These are phyloP conservation scores for Ceratocystis ficicola DNA, from an alignment of 2,329 filamentous ascomycete genomes.

Conservation along the genomic window DNA sequence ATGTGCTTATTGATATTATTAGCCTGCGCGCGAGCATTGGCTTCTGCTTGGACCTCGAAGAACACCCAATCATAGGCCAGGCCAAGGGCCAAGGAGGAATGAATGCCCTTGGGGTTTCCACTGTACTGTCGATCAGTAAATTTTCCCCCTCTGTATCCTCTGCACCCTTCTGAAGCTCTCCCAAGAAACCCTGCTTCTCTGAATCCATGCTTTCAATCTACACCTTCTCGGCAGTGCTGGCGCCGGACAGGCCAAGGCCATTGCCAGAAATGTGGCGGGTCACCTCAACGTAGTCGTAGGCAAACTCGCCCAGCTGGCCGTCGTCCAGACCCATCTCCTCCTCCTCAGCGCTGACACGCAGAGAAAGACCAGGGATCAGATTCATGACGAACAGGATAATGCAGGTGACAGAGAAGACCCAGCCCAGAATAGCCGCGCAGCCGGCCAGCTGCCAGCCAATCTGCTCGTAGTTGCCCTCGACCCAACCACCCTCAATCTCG, in stretches of 20 bases:
- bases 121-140: background rate
- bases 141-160: background rate
- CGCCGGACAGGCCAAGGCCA: constrained; percentile 21
- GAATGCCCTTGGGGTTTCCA: background rate
- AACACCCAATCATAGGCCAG: background rate
- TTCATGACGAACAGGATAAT: constrained; percentile 60
- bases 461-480: constrained; percentile 58
- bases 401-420: constrained; percentile 55
- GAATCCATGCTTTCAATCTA: constrained; percentile 2
- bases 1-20: constrained; percentile 1
- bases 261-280: constrained; percentile 46
- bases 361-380: constrained; percentile 55
- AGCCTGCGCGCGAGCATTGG: constrained; percentile 2
- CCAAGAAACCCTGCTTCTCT: constrained; percentile 3
- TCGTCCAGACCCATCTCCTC: constrained; percentile 62
- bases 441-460: constrained; percentile 61
- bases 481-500: constrained; percentile 50
- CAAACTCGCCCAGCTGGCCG: constrained; percentile 68
- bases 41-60: constrained; percentile 8
- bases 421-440: constrained; percentile 50
- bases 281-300: constrained; percentile 70
- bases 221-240: constrained; percentile 21
- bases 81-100: background rate
- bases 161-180: background rate
- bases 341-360: constrained; percentile 53